Conservation (phyloP, 495 filamentous ascomycete genomes). For the Xylaria sp. region DNA sequence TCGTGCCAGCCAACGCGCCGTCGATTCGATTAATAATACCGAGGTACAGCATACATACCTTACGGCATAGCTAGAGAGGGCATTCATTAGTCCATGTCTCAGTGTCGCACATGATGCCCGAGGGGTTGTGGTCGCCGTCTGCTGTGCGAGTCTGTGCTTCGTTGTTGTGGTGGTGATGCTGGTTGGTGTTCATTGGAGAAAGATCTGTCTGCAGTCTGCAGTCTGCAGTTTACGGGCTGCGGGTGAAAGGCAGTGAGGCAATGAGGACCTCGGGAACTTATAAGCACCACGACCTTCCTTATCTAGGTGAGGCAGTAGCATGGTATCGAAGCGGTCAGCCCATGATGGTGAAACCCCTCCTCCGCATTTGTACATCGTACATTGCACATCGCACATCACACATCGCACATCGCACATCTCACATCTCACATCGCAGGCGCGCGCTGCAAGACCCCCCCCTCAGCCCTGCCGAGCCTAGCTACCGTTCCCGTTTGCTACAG, state of each 20-base stretch:
- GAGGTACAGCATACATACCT: neutral
- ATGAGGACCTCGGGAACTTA: neutral
- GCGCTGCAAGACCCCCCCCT: constrained; percentile 6
- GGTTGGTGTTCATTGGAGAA: neutral
- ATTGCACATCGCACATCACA: too few relatives aligned
- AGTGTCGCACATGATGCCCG: neutral
- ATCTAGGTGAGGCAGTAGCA: neutral
- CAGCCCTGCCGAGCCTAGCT: constrained; percentile 17
- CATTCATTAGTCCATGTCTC: neutral
- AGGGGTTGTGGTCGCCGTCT: neutral
- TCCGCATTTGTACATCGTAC: too few relatives aligned
- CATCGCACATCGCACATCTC: too few relatives aligned
- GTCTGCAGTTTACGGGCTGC: too few relatives aligned
- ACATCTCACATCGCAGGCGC: constrained; percentile 1
- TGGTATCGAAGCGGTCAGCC: constrained; percentile 15
- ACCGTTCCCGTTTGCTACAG: neutral
- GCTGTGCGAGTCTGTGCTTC: neutral
- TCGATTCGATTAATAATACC: neutral
- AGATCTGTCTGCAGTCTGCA: too few relatives aligned
- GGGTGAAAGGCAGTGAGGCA: neutral
- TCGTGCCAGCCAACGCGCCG: neutral
- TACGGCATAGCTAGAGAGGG: neutral
- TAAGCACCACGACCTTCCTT: constrained; percentile 2
- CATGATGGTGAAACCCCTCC: neutral
- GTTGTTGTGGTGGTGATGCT: too few relatives aligned